phyloP scores from a whole-genome alignment of 2,329 filamentous ascomycete species.

The Claviceps pazoutovae region DNA sequence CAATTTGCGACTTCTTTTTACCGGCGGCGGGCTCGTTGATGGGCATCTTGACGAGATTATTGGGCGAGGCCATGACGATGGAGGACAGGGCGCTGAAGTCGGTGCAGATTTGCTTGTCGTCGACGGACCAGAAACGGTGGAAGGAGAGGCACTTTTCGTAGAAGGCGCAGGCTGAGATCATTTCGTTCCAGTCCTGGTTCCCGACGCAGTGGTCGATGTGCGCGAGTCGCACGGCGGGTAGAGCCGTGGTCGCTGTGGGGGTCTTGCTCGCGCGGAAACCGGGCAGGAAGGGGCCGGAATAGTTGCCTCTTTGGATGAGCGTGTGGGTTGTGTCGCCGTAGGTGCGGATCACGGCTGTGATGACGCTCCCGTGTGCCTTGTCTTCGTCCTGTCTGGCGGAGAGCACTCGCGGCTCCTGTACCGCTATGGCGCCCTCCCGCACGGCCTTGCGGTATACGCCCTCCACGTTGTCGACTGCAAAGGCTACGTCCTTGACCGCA shows the following conservation, averaged over 20 bases:
- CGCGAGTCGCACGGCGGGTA: slow-evolving; percentile 53
- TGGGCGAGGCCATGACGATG: slow-evolving; percentile 79
- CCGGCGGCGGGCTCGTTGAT: slow-evolving; percentile 91
- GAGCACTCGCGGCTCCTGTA: slow-evolving; percentile 43
- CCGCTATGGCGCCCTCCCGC: slow-evolving; percentile 43
- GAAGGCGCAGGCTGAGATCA: slow-evolving; percentile 52
- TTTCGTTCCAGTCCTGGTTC: slow-evolving; percentile 91
- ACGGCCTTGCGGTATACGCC: slow-evolving; percentile 67
- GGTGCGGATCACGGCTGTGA: slow-evolving; percentile 69
- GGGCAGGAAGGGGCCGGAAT: slow-evolving; percentile 68
- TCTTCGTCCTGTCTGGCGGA: slow-evolving; percentile 23
- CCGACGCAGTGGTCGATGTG: slow-evolving; percentile 94
- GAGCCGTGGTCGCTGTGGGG: slow-evolving; percentile 22
- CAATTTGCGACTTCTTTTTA: slow-evolving; percentile 86
- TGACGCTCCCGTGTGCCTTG: slow-evolving; percentile 50
- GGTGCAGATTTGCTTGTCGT: slow-evolving; percentile 84
- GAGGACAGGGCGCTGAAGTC: slow-evolving; percentile 81
- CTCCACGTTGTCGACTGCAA: slow-evolving; percentile 81
- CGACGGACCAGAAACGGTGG: slow-evolving; percentile 95
- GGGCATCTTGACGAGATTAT: slow-evolving; percentile 89
- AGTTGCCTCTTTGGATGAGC: slow-evolving; percentile 58
- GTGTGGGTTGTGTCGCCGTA: slow-evolving; percentile 96
- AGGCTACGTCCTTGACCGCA: slow-evolving; percentile 88
- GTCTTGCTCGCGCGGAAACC: slow-evolving; percentile 51
- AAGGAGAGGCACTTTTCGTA: slow-evolving; percentile 86